Evolutionary conservation across 345 rosid species (phyloP), one percentile per base, ranked within the genome.

Genomic region (Syzygium jambos): DNA sequence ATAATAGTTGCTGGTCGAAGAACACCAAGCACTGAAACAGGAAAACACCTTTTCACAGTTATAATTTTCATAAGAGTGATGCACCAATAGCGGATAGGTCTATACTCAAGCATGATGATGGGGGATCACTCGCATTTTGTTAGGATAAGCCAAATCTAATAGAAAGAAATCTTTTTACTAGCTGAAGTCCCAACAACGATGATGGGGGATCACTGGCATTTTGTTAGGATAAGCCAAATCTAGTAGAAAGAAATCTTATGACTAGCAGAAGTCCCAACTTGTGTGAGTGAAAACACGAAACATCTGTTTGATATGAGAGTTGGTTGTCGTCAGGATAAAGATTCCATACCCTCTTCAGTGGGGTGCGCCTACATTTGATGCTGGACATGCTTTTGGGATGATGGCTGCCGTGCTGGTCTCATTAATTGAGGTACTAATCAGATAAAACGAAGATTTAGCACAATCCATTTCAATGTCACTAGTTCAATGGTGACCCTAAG

Each of bases 331-430:
- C 90, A 98, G 99, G 99, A 94, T 98, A 91, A 96, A 95, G 91
- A 93, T 96, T 61, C 99, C 99, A 51, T 98, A 96, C 91, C 99
- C 99, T 92, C 99, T 96, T 57, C 97, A 98, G 84, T 98, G 99
- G 99, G 99, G 99, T 85, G 99, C 99, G 59, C 99, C 99, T 84
- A 96, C 95, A 84, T 98, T 98, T 89, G 95, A 98, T 94, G 99
- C 97, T 83, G 98, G 98, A 54, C 99, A 96, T 93, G 95, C 98
- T 86, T 96, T 96, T 41, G 99, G 96, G 85, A 98, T 96, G 99
- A 96, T 98, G 97, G 99, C 99, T 52, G 96, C 99, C 54, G 99
- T 94, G 87, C 86, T 98, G 11, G 99, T 98, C 89, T 98, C 99
- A 21, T 85, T 98, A 88, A 91, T 96, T 57, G 99, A 98, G 99